Base-by-base conservation (phyloP, 805 yeast genomes). In the Pichia membranifaciens region DNA sequence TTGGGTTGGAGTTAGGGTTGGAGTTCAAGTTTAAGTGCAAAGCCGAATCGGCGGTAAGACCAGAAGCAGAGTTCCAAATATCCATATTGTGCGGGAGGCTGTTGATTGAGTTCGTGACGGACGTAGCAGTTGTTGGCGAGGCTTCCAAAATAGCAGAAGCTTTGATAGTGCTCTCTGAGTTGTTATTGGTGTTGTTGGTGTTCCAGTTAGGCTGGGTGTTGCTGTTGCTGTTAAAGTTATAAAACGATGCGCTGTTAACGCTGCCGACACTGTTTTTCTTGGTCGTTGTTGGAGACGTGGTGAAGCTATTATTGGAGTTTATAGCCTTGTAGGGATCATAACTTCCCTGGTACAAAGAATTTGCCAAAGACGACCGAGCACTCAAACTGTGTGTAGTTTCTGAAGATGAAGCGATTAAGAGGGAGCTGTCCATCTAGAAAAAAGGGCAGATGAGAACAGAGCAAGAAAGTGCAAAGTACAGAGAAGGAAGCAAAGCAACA, bases 401-500 rank as follows among this genome's bases (percentile, higher is more conserved):
- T 28, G 41, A 22, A 28, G 44, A 40, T 5, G 48, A 35, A 9
- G 48, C 28, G 5, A 41, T 21, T 15, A 20, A 7, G 5, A 44
- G 33, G 15, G 44, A 35, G 33, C 28, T 45, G 36, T 45, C 48
- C 48, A 45, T 45, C 22, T 17, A 25, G 29, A 25, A 10, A 25
- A 25, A 25, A 25, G 10, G 29, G 29, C 7, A 16, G 15, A 7
- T n/a, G n/a, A n/a, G n/a, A 10, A 25, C 10, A 25, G 29, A 25
- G 10, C 7, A 10, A 25, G 29, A 25, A 25, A 25, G 29, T 13
- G 16, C 9, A 22, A 15, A 33, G 17, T 33, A 33, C 8, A 7
- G 17, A 17, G 36, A n/a, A 18, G 35, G 21, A n/a, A 2, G 33
- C 6, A 38, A 23, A 38, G 21, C 9, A 38, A 23, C n/a, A 32